phyloP scores from a whole-genome alignment of 192 early-diverging fungal genomes.

The Coemansia erecta region DNA sequence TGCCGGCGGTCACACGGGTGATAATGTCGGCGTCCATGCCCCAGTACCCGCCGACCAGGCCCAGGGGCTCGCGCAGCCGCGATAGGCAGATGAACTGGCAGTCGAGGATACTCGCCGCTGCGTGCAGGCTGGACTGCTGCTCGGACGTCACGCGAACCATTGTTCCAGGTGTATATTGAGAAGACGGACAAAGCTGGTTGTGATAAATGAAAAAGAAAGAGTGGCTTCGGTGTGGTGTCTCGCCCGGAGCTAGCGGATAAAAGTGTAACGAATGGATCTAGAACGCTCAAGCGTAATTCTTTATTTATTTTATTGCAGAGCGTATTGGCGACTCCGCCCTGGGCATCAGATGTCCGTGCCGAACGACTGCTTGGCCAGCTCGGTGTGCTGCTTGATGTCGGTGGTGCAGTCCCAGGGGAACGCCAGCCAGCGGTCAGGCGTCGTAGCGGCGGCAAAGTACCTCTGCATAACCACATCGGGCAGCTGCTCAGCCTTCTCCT shows the following conservation, averaged over 20 bases:
- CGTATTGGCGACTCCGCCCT: not conserved
- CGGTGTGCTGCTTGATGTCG: slow-evolving; percentile 70
- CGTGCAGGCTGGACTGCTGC: slow-evolving; percentile 16
- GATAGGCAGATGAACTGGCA: slow-evolving; percentile 28
- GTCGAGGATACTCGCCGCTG: slow-evolving; percentile 6
- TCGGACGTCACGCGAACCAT: not conserved
- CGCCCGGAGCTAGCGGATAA: not conserved
- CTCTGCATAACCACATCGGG: slow-evolving; percentile 59
- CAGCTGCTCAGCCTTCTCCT: slow-evolving; percentile 65
- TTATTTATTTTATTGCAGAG: not conserved
- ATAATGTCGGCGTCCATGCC: slow-evolving; percentile 31
- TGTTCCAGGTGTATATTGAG: no score
- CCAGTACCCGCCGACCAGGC: slow-evolving; percentile 45
- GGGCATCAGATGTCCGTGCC: not conserved
- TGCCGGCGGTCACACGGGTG: slow-evolving; percentile 21
- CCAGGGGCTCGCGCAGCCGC: slow-evolving; percentile 37
- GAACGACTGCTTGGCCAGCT: slow-evolving; percentile 44
- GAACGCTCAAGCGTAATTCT: not conserved
- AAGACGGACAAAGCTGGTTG: no score
- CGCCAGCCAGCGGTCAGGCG: slow-evolving; percentile 71
- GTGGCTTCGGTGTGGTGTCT: no score
- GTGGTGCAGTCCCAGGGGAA: slow-evolving; percentile 72
- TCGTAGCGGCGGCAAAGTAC: slow-evolving; percentile 71
- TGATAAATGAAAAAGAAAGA: no score
- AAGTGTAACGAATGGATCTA: not conserved